Percentiles rank a stretch among this genome's conserved stretches.
Evolutionary conservation across 2,329 filamentous ascomycete genomes (phyloP).

Genomic region (Exophiala alcalophila): DNA sequence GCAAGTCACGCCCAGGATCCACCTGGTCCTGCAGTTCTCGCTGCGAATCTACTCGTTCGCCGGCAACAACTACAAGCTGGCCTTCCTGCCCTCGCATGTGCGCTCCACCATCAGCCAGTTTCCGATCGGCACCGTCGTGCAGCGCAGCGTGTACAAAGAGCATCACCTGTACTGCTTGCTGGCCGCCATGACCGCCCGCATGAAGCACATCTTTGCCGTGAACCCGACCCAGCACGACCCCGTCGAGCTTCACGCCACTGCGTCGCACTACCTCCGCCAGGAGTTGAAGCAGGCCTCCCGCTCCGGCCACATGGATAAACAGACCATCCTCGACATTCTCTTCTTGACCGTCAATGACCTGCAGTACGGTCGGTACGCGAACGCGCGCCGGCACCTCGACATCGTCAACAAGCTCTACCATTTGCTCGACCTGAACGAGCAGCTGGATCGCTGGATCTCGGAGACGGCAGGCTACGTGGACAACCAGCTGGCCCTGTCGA

Average conservation of each 20-base stretch:
- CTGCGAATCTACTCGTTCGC: constrained; percentile 23
- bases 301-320: constrained; percentile 21
- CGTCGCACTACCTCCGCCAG: constrained; percentile 19
- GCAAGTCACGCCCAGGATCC: constrained; percentile 21
- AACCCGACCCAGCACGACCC: constrained; percentile 14
- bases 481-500: constrained; percentile 25
- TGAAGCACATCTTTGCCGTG: constrained; percentile 21
- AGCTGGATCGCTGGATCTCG: constrained; percentile 26
- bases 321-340: constrained; percentile 25
- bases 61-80: constrained; percentile 28
- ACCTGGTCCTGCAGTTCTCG: constrained; percentile 20
- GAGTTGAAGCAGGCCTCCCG: constrained; percentile 19
- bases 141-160: constrained; percentile 23
- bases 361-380: constrained; percentile 19
- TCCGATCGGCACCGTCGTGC: constrained; percentile 21
- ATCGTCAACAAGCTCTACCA: constrained; percentile 23
- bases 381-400: constrained; percentile 22
- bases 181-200: constrained; percentile 22
- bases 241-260: constrained; percentile 12
- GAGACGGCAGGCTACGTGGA: constrained; percentile 27
- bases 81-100: constrained; percentile 22
- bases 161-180: constrained; percentile 26
- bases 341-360: constrained; percentile 23
- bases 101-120: constrained; percentile 23
- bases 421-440: constrained; percentile 19